These are phyloP conservation scores for Umbelopsis sp. DNA, from an alignment of 371 early-diverging fungal genomes.

Conservation along the genomic window DNA sequence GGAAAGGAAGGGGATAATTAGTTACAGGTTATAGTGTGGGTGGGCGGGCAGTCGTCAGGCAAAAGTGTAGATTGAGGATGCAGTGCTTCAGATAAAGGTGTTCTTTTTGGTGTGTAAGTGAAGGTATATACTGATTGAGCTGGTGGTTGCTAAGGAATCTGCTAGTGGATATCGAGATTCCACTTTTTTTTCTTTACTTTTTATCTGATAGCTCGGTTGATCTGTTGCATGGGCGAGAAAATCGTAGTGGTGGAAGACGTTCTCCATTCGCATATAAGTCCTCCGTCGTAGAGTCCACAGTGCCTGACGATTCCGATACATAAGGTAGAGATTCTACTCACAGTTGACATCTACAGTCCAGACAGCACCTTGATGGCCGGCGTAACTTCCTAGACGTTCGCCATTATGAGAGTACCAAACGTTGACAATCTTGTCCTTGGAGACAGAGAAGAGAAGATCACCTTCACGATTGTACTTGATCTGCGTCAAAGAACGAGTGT, in stretches of 20 bases:
- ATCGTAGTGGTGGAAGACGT: no score
- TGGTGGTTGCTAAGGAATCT: background rate
- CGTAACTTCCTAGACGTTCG: conserved; percentile 95
- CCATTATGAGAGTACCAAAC: conserved; percentile 98
- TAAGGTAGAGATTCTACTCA: conserved; percentile 38
- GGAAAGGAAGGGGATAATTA: background rate
- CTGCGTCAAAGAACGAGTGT: conserved; percentile 97
- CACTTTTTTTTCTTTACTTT: background rate
- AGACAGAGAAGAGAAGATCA: conserved; percentile 96
- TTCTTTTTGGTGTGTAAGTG: no score
- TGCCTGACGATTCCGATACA: conserved; percentile 33
- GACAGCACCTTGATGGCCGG: conserved; percentile 95
- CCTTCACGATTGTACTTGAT: conserved; percentile 99
- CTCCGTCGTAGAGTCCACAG: background rate
- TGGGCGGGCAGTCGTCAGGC: no score
- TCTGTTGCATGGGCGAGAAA: no score
- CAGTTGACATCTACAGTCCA: conserved; percentile 94
- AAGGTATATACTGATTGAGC: background rate
- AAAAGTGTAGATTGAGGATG: no score
- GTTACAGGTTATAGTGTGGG: background rate
- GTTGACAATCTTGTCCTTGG: conserved; percentile 93
- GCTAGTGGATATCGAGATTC: background rate
- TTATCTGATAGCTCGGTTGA: no score
- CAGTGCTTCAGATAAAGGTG: no score
- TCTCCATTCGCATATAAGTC: no score